A percentile compares a stretch with the other conserved stretches of the same genome.
Evolutionary conservation across 176 grass and related monocot species (phyloP).

Genomic region (Musa schizocarpa): DNA sequence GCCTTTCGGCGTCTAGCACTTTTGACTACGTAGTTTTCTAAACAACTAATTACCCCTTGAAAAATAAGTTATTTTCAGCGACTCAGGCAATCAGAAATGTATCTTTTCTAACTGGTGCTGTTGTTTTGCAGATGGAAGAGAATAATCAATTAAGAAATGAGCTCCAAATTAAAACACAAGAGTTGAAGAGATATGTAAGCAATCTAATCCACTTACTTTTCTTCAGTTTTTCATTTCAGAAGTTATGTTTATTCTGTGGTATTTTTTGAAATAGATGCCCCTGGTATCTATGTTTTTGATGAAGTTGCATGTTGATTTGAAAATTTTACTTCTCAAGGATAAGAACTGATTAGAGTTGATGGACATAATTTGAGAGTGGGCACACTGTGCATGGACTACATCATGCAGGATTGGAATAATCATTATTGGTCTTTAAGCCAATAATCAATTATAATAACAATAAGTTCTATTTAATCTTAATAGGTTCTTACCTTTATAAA

Average conservation of each 20-base stretch:
- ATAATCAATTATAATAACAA: too few species aligned
- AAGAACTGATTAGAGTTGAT: too few species aligned
- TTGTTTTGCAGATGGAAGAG: conserved; percentile 49
- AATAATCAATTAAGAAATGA: conserved; percentile 74
- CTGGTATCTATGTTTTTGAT: neutral
- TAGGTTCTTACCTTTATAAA: too few species aligned
- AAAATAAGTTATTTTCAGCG: neutral
- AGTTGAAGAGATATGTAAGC: conserved; percentile 58
- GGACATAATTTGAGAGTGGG: too few species aligned
- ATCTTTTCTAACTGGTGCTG: neutral
- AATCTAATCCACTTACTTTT: neutral
- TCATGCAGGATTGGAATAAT: too few species aligned
- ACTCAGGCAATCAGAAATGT: neutral
- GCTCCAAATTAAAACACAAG: conserved; percentile 46
- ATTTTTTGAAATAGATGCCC: neutral
- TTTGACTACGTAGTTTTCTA: neutral
- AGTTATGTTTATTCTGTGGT: neutral
- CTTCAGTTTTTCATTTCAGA: neutral
- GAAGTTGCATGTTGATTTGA: too few species aligned
- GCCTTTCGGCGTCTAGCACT: neutral
- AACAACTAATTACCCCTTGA: neutral
- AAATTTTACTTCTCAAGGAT: too few species aligned
- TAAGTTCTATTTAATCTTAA: too few species aligned
- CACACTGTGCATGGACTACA: too few species aligned
- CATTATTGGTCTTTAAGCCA: too few species aligned